Evolutionary conservation across 495 filamentous ascomycete genomes (phyloP), one percentile per base, ranked within the genome.

Genomic region (Terfezia boudieri): DNA sequence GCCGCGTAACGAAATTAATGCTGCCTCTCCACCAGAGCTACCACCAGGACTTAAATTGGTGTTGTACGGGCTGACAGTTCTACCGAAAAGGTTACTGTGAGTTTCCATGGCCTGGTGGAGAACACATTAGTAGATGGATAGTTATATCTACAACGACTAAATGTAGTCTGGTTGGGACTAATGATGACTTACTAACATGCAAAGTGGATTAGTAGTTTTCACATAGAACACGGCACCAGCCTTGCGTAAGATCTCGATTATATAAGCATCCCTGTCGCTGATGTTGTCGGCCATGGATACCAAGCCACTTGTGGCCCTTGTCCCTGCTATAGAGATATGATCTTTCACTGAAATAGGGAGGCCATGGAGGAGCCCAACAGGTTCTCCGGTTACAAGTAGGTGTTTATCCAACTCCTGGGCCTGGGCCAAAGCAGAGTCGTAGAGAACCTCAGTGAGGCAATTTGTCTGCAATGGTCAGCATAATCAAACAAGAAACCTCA

Each of bases 271-370:
- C 4, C 61, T 57, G 1, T 66, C 59, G 14, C 70, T 71, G 9
- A 76, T 74, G 9, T 75, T 67, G 46, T 71, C 70, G 37, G 74
- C 68, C 12, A 76, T 67, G 11, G 70, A 71, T 17, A 75, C 70
- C 52, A 80, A 71, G n/a, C 77, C 79, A n/a, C 77, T 70, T 10
- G 72, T 74, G 2, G 76, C 67, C 56, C 82, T 74, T 10, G 73
- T 64, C 26, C 74, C 77, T 55, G 71, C 66, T 23, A 85, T 61
- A 52, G 78, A 70, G 68, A 85, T 83, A 26, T 73, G 71, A 58
- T 85, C 82, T 59, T 85, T 82, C 22, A 83, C 58, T 8, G 70
- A 72, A 17, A 85, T 69, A 3, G 82, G 81, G 0, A 86, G 71
- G 9, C 81, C 81, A 59, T 84, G 80, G 0, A 86, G 67, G 0